phyloP scores from a whole-genome alignment of 257 asterid genomes.

The Euphrasia confusa region DNA sequence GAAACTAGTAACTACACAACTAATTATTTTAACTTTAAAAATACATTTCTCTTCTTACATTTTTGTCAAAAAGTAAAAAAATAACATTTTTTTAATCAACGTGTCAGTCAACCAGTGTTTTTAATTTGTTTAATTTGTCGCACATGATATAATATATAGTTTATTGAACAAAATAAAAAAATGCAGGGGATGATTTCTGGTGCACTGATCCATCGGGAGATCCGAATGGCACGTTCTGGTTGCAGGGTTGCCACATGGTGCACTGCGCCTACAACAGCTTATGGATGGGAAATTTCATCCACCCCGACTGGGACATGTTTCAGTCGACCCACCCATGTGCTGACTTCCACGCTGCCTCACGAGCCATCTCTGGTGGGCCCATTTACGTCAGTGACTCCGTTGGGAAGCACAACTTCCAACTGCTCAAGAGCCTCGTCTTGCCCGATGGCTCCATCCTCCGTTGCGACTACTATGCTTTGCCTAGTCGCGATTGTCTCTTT shows the following conservation, averaged over 20 bases:
- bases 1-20: too few species aligned
- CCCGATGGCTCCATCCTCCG: conserved; percentile 83
- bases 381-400: conserved; percentile 76
- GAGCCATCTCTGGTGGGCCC: conserved; percentile 98
- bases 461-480: conserved; percentile 71
- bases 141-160: too few species aligned
- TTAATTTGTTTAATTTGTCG: too few species aligned
- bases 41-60: not conserved
- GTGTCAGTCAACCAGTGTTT: too few species aligned
- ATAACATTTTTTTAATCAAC: too few species aligned
- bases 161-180: too few species aligned
- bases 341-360: conserved; percentile 84
- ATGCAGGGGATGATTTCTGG: conserved; percentile 88
- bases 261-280: conserved; percentile 94
- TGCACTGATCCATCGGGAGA: conserved; percentile 95
- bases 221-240: conserved; percentile 89
- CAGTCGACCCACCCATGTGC: conserved; percentile 97
- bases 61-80: too few species aligned
- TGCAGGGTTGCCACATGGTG: conserved; percentile 98
- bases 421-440: conserved; percentile 60
- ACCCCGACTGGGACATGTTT: conserved; percentile 99
- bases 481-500: conserved; percentile 77
- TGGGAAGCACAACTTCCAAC: conserved; percentile 69
- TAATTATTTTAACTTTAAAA: too few species aligned
- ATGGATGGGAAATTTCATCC: conserved; percentile 96